phyloP scores from a whole-genome alignment of 352 stramenopile genomes.

The Globisporangium carolinianum region DNA sequence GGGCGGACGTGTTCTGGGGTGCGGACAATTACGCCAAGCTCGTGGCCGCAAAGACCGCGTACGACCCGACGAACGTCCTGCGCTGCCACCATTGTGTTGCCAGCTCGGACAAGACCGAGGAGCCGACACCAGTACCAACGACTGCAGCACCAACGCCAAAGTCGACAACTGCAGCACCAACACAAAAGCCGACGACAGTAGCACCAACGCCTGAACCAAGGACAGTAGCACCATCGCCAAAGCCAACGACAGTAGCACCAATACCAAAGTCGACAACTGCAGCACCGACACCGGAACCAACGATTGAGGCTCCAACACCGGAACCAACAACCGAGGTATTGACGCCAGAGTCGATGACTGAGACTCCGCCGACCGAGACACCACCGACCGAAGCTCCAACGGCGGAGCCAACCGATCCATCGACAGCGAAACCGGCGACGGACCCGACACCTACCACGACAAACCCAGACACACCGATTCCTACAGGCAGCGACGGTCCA shows the following conservation, averaged over 20 bases:
- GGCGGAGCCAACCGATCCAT: too few species aligned
- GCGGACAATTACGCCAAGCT: constrained; percentile 6
- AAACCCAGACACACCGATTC: not conserved
- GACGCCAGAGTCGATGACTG: too few species aligned
- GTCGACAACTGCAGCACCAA: not conserved
- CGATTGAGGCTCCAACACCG: constrained; percentile 3
- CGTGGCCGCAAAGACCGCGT: constrained; percentile 1
- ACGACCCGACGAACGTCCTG: not conserved
- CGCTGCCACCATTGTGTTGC: constrained; percentile 7
- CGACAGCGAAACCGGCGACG: not conserved
- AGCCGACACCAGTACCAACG: not conserved
- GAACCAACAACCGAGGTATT: not conserved
- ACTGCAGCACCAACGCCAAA: not conserved
- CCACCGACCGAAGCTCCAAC: too few species aligned
- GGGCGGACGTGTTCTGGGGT: constrained; percentile 6
- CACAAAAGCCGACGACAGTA: not conserved
- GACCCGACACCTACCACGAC: not conserved
- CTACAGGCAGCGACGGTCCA: too few species aligned
- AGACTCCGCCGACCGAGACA: too few species aligned
- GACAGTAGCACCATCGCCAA: not conserved
- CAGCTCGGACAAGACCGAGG: not conserved
- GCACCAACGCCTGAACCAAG: not conserved
- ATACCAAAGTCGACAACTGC: not conserved
- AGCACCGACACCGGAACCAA: not conserved
- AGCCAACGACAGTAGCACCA: not conserved